phyloP scores from a whole-genome alignment of 2,329 filamentous ascomycete genomes.

The Sphaceloma murrayae region DNA sequence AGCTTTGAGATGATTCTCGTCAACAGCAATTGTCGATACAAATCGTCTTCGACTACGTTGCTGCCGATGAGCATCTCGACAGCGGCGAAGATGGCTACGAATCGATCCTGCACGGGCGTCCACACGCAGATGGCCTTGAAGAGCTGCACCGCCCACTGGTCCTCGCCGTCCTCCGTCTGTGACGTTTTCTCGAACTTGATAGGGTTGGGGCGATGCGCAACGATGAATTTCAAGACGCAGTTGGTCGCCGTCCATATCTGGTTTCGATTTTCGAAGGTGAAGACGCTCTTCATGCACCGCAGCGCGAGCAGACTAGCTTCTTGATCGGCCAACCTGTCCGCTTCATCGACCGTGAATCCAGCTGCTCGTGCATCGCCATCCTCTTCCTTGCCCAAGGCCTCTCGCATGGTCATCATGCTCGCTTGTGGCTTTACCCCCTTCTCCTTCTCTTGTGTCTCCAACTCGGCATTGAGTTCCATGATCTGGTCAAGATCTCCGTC shows the following conservation, averaged over 20 bases:
- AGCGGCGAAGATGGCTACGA: constrained; percentile 73
- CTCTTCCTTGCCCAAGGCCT: constrained; percentile 53
- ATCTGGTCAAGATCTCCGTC: constrained; percentile 59
- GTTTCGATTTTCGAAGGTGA: constrained; percentile 67
- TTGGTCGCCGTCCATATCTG: constrained; percentile 72
- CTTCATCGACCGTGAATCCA: constrained; percentile 73
- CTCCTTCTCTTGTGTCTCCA: constrained; percentile 59
- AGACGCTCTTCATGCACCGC: constrained; percentile 78
- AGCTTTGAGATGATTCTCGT: constrained; percentile 72
- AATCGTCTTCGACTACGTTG: constrained; percentile 58
- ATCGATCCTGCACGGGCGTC: constrained; percentile 90
- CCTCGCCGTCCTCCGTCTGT: constrained; percentile 38
- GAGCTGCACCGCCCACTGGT: constrained; percentile 72
- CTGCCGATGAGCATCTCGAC: constrained; percentile 65
- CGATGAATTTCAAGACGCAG: constrained; percentile 65
- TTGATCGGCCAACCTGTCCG: constrained; percentile 81
- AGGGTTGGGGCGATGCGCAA: constrained; percentile 26
- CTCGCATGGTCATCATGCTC: constrained; percentile 70
- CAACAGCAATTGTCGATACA: constrained; percentile 65
- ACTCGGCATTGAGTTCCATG: constrained; percentile 54
- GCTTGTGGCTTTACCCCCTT: constrained; percentile 57
- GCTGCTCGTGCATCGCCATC: constrained; percentile 56
- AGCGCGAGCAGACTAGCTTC: constrained; percentile 76
- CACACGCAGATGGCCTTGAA: constrained; percentile 73
- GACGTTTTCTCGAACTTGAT: constrained; percentile 23